Percentiles rank a stretch among this genome's conserved stretches.
Evolutionary conservation across 129 eudicot genomes (phyloP).

Genomic region (Saussurea involucrata): DNA sequence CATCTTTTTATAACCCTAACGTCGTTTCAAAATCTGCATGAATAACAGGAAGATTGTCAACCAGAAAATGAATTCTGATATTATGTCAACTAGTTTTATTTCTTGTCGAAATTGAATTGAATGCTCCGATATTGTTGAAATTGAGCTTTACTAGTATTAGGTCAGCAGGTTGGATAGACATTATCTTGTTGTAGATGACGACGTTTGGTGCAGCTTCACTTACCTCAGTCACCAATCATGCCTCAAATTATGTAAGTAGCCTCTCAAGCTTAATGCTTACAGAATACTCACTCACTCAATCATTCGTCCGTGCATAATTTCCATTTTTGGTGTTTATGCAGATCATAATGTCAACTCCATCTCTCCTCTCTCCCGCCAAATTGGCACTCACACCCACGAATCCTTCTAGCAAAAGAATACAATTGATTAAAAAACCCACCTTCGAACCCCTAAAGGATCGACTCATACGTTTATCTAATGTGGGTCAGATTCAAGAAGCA

Average conservation of each 20-base stretch:
- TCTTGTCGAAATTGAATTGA: no score
- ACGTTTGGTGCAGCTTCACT: conserved; percentile 38
- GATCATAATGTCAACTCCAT: conserved; percentile 30
- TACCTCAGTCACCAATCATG: conserved; percentile 27
- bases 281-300: not conserved
- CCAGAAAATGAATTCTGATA: no score
- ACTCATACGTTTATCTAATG: conserved; percentile 39
- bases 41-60: no score
- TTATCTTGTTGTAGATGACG: conserved; percentile 29
- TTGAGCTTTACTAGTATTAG: no score
- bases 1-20: no score
- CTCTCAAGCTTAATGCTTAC: not conserved
- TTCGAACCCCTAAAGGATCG: conserved; percentile 44
- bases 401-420: conserved; percentile 17
- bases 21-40: no score
- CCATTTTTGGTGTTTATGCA: not conserved
- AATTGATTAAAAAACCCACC: conserved; percentile 12
- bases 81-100: no score
- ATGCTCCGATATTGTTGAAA: no score
- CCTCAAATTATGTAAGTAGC: conserved; percentile 33
- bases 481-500: conserved; percentile 46
- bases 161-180: conserved; percentile 18
- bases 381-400: conserved; percentile 14
- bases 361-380: conserved; percentile 32
- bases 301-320: not conserved